These are phyloP conservation scores for Citrus sinensis DNA, from an alignment of 345 rosid genomes.

Conservation along the genomic window DNA sequence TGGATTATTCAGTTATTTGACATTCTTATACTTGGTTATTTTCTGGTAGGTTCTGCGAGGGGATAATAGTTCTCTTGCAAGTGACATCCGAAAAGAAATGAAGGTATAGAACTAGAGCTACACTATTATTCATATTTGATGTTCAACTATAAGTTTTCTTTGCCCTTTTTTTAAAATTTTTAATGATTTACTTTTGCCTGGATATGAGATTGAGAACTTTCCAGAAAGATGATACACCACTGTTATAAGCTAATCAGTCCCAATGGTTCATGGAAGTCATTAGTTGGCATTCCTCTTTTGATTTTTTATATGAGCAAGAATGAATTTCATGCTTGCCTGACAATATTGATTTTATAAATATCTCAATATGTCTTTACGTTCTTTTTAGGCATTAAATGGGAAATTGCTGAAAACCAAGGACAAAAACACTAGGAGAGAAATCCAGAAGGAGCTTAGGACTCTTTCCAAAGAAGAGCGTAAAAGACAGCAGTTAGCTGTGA, in stretches of 20 bases:
- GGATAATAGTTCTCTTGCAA: conserved; percentile 85
- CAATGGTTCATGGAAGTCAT: background rate
- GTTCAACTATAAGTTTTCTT: background rate
- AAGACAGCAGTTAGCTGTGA: conserved; percentile 94
- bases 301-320: conserved; percentile 2
- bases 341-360: background rate
- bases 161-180: background rate
- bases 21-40: conserved; percentile 16
- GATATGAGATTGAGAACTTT: background rate
- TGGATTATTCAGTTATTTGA: background rate
- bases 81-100: conserved; percentile 94
- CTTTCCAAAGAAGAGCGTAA: conserved; percentile 91
- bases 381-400: conserved; percentile 63
- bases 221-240: background rate
- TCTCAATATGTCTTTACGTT: conserved; percentile 9
- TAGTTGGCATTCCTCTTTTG: background rate
- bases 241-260: background rate
- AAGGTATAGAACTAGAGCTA: conserved; percentile 41
- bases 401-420: conserved; percentile 84
- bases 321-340: background rate
- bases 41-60: conserved; percentile 66
- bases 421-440: conserved; percentile 69
- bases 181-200: background rate
- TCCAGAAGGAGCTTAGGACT: conserved; percentile 81
- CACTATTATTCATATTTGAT: background rate